phyloP scores from a whole-genome alignment of 2,329 filamentous ascomycete species.

The Plectosphaerella plurivora region DNA sequence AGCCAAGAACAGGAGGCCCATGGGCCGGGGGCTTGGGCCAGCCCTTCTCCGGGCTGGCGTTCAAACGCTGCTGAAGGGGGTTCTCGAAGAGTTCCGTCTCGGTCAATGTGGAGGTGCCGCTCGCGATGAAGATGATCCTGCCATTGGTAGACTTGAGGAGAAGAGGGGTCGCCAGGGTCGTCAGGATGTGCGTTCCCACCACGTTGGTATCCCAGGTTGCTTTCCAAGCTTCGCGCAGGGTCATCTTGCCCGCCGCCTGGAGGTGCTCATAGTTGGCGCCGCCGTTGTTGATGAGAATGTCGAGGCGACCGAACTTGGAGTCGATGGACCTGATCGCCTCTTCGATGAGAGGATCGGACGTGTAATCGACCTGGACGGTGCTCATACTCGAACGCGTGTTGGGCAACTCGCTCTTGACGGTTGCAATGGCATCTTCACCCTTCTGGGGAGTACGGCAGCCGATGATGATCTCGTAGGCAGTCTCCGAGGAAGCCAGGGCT shows the following conservation, averaged over 20 bases:
- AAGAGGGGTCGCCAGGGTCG: conserved; percentile 30
- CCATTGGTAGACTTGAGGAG: conserved; percentile 36
- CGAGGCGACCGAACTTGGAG: conserved; percentile 1
- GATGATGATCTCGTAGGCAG: conserved; percentile 18
- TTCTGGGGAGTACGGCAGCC: conserved; percentile 18
- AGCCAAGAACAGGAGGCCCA: conserved; percentile 15
- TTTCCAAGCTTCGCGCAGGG: conserved; percentile 36
- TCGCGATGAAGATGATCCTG: conserved; percentile 42
- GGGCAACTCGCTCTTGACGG: neutral
- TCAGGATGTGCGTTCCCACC: conserved; percentile 34
- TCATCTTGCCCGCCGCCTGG: conserved; percentile 6
- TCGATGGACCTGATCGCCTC: conserved; percentile 7
- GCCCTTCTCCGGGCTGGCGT: conserved; percentile 19
- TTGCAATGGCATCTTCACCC: conserved; percentile 13
- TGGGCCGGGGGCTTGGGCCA: conserved; percentile 44
- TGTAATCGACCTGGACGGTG: conserved; percentile 14
- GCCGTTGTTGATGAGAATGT: conserved; percentile 4
- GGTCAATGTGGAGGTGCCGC: conserved; percentile 30
- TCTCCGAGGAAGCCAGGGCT: conserved; percentile 11
- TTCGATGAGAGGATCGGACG: conserved; percentile 11
- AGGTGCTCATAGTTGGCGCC: conserved; percentile 1
- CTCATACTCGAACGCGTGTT: neutral
- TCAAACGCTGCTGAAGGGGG: conserved; percentile 10
- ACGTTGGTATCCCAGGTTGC: conserved; percentile 47
- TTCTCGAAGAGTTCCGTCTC: conserved; percentile 17